Conservation (phyloP, 73 alveolate genomes). For the Blepharisma japonicum region DNA sequence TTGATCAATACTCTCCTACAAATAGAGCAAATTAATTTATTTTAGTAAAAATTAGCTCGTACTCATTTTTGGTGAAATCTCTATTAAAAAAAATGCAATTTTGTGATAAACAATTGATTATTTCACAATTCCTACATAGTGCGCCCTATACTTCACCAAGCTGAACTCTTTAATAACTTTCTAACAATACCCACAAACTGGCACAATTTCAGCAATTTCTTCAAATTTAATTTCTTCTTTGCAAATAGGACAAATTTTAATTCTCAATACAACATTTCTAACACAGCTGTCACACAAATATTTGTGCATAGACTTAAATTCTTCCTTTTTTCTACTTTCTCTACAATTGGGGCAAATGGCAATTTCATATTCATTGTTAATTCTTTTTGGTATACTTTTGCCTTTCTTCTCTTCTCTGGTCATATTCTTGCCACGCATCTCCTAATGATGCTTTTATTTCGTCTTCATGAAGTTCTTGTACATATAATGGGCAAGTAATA, state of each 20-base stretch:
- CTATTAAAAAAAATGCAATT: neutral
- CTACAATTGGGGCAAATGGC: neutral
- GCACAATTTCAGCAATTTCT: neutral
- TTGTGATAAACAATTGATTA: neutral
- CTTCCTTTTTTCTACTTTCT: neutral
- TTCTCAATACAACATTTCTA: neutral
- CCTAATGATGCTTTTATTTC: neutral
- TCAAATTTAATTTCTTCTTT: neutral
- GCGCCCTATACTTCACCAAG: neutral
- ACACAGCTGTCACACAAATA: neutral
- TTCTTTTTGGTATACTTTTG: too few relatives aligned
- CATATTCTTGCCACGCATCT: too few relatives aligned
- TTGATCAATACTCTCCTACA: neutral
- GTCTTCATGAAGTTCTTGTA: neutral
- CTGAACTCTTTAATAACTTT: neutral
- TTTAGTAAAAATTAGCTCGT: neutral
- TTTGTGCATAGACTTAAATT: neutral
- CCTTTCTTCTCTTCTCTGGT: too few relatives aligned
- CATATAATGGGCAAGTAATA: neutral
- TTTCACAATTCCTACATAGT: conserved; percentile 5
- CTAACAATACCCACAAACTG: neutral
- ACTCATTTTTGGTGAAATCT: neutral
- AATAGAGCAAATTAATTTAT: neutral
- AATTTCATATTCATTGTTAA: neutral
- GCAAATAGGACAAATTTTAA: conserved; percentile 1